Evolutionary conservation across 2,329 filamentous ascomycete genomes (phyloP).

Genomic region (Sphaerulina populicola): DNA sequence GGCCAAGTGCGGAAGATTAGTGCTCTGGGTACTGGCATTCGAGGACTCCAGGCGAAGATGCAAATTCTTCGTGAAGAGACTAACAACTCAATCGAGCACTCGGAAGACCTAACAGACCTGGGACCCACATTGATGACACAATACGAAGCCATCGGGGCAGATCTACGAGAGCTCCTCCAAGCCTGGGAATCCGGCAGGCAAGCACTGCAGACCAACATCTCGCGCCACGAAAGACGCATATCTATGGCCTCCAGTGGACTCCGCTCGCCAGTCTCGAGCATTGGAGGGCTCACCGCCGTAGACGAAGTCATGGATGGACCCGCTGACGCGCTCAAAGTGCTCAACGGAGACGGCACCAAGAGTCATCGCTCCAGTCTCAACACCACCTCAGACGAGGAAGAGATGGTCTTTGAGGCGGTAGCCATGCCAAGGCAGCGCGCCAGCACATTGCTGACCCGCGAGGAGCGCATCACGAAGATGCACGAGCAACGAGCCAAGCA

Average conservation of each 20-base stretch:
- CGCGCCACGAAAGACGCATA: conserved; percentile 60
- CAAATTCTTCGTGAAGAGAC: conserved; percentile 86
- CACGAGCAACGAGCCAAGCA: conserved; percentile 75
- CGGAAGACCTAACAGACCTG: conserved; percentile 52
- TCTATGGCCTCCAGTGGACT: conserved; percentile 43
- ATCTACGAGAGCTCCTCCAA: conserved; percentile 56
- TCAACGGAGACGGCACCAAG: conserved; percentile 58
- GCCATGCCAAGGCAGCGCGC: conserved; percentile 53
- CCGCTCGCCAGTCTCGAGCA: conserved; percentile 43
- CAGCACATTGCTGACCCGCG: conserved; percentile 61
- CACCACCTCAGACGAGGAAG: conserved; percentile 45
- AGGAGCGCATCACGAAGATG: conserved; percentile 81
- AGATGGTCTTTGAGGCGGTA: conserved; percentile 85
- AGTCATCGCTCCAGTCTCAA: conserved; percentile 43
- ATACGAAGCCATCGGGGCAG: conserved; percentile 88
- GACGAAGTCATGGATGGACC: conserved; percentile 49
- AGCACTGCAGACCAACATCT: conserved; percentile 72
- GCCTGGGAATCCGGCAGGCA: conserved; percentile 59
- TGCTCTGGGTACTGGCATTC: conserved; percentile 79
- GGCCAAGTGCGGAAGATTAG: conserved; percentile 82
- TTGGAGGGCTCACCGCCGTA: conserved; percentile 55
- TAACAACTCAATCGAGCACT: conserved; percentile 65
- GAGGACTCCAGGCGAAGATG: conserved; percentile 88
- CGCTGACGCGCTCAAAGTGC: conserved; percentile 63
- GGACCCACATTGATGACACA: conserved; percentile 73